Base-by-base conservation (phyloP, 768 basidiomycete genomes). In the Mycena venus region DNA sequence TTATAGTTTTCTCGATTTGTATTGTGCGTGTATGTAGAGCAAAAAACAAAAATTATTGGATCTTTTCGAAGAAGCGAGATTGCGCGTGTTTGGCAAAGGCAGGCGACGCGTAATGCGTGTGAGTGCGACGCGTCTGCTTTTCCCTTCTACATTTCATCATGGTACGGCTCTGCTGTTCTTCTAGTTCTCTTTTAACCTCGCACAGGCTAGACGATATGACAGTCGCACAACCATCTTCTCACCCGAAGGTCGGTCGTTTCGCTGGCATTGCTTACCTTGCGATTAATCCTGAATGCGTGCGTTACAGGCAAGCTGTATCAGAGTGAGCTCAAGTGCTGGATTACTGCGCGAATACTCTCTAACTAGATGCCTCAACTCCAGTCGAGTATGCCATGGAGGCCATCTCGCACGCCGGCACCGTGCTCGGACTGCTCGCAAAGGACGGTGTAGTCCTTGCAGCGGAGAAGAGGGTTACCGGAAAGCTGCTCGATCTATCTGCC, bases 311-410 rank as follows among this genome's bases (percentile, higher is more conserved):
- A 98, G 75, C 87, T 99, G 68, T 99, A 98, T 84, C 98, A 99
- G 88, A 97, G 97, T 97, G 81, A 84, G 93, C 83, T 66, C 74
- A 47, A 29, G 32, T 67, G 53, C 40, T 67, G 76, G 76, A 60
- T 55, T 55, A 73, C 47, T 64, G 58, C 67, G 29, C 29, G 75
- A 29, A 10, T 78, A 8, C 44, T 56, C 19, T 29, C 42, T 70
- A 27, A 73, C 32, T 25, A 10, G 31, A 10, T 19, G n/a, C n/a
- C n/a, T n/a, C n/a, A n/a, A 32, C 31, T 63, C 1, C 36, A 98
- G 98, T 99, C 87, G 98, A 99, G 87, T 99, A 99, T 90, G 98
- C 98, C 53, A 98, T 99, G 96, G 98, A 99, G 83, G 96, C 97
- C 71, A 99, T 99, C 88, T 98, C 97, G 32, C 95, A 97, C 80